These are phyloP conservation scores for Pseudofabraea citricarpa DNA, from an alignment of 2,329 filamentous ascomycete species.

Conservation along the genomic window DNA sequence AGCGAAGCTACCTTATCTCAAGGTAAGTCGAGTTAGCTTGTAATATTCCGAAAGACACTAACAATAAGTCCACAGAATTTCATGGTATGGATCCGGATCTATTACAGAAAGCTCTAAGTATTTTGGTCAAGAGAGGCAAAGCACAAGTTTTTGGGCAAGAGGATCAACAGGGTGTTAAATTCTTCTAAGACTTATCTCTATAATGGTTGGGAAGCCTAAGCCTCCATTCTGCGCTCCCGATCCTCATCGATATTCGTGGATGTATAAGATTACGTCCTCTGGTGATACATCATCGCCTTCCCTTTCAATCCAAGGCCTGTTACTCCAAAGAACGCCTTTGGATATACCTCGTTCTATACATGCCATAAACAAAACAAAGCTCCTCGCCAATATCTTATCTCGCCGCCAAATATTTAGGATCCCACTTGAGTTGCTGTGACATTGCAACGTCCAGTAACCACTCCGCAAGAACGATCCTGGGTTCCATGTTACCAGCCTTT, in stretches of 20 bases:
- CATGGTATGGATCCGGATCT: constrained; percentile 83
- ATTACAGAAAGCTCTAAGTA: constrained; percentile 70
- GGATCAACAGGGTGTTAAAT: constrained; percentile 89
- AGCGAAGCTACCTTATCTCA: constrained; percentile 73
- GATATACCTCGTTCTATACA: too few relatives aligned
- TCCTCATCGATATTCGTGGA: too few relatives aligned
- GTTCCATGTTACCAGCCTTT: constrained; percentile 69
- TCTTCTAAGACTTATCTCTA: constrained; percentile 60
- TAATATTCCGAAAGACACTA: not conserved
- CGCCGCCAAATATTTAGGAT: constrained; percentile 62
- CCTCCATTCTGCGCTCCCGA: too few relatives aligned
- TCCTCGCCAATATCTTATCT: too few relatives aligned
- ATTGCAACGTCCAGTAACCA: constrained; percentile 90
- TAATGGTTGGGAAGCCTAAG: not conserved
- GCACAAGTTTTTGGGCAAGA: constrained; percentile 91
- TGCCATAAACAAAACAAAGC: too few relatives aligned
- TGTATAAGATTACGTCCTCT: not conserved
- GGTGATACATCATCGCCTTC: not conserved
- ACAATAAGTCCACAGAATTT: constrained; percentile 52
- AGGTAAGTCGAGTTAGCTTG: constrained; percentile 41
- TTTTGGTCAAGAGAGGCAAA: constrained; percentile 84
- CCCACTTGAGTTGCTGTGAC: constrained; percentile 73
- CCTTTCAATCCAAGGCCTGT: not conserved
- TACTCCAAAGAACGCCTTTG: too few relatives aligned
- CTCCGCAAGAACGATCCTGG: constrained; percentile 76